phyloP scores from a whole-genome alignment of 1,284 basidiomycete species.

The Phlebopus sp. region DNA sequence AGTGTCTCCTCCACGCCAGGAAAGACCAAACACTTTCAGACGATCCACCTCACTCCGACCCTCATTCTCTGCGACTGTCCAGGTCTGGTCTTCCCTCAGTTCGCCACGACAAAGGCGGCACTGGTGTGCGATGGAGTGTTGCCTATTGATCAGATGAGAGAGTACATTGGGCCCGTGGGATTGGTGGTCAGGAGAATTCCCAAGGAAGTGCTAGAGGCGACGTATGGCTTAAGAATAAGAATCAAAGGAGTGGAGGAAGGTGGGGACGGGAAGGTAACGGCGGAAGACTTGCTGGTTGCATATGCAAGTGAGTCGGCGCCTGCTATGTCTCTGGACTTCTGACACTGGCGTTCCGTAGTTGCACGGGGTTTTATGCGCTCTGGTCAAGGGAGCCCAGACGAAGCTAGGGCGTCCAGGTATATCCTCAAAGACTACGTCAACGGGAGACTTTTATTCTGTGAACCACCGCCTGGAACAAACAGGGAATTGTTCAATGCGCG shows the following conservation, averaged over 20 bases:
- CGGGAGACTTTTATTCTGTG: conserved; percentile 88
- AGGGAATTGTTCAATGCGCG: conserved; percentile 78
- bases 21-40: conserved; percentile 99
- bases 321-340: conserved; percentile 1
- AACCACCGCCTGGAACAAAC: conserved; percentile 75
- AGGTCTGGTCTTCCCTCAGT: conserved; percentile 97
- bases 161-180: conserved; percentile 86
- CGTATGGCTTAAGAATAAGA: conserved; percentile 84
- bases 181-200: conserved; percentile 84
- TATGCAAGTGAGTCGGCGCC: conserved; percentile 79
- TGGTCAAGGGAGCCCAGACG: conserved; percentile 96
- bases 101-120: conserved; percentile 93
- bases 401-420: conserved; percentile 89
- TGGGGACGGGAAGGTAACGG: conserved; percentile 75
- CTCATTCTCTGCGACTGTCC: conserved; percentile 98
- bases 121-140: conserved; percentile 96
- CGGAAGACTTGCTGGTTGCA: conserved; percentile 82
- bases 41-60: conserved; percentile 85
- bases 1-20: conserved; percentile 97
- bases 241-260: conserved; percentile 76
- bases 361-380: conserved; percentile 92
- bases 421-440: conserved; percentile 98
- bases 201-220: conserved; percentile 82
- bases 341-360: conserved; percentile 47
- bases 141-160: conserved; percentile 97